Evolutionary conservation across 768 basidiomycete species (phyloP), one percentile per base, ranked within the genome.

Genomic region (Suillus ampliporus): DNA sequence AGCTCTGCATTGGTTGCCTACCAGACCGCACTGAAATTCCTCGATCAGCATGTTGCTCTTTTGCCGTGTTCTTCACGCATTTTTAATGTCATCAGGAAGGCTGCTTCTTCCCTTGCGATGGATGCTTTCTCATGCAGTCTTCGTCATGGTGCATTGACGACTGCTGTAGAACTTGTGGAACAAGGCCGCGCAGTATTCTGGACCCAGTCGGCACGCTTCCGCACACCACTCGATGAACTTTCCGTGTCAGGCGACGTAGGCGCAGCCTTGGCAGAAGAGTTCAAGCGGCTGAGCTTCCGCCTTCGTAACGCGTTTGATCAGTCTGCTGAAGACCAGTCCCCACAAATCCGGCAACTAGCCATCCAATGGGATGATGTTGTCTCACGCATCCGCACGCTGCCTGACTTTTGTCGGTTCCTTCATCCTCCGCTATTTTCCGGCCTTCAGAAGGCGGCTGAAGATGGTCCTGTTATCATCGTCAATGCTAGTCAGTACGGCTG

Each of bases 111-210:
- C 10, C 37, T 13, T n/a, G 57, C 57, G 4, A 40, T 23, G 9
- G 57, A 57, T n/a, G 34, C 57, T 21, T 34, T 23, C 26, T 57
- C 57, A 11, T 57, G 57, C 28, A 71, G 69, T 31, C 52, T 67
- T 61, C 28, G 10, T 28, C 21, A n/a, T 10, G 48, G 40, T 23
- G 58, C 58, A n/a, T 31, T 19, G 28, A 58, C 66, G 44, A 59
- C 56, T 41, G 73, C 73, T 13, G 34, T 73, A 6, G 69, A 72
- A 65, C 72, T 71, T 71, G 57, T 73, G 44, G 73, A 74, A 51
- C 67, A 72, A 57, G 70, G 71, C 7, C 69, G 69, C 9, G 72
- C 69, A 10, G 58, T 73, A 17, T 66, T 74, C 11, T 74, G 73
- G 73, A 65, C 65, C 38, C 72, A 74, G 48, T 44, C 72, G 10